These are phyloP conservation scores for Panicum miliaceum DNA, from an alignment of 176 grass and related monocot species.

Conservation along the genomic window DNA sequence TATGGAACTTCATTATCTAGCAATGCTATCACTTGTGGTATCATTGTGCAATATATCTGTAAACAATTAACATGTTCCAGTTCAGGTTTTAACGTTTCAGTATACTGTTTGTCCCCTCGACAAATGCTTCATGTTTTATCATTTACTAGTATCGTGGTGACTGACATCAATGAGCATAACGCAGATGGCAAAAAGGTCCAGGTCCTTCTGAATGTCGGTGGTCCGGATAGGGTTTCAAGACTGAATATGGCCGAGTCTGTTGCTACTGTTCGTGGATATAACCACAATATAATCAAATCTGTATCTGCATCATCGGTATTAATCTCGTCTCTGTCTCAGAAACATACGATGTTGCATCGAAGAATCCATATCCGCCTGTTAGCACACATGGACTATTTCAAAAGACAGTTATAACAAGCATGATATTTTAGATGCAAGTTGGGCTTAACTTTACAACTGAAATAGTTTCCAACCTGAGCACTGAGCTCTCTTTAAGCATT, in stretches of 20 bases:
- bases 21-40: background rate
- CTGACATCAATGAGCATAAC: slow-evolving; percentile 31
- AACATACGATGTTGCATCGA: slow-evolving; percentile 4
- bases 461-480: background rate
- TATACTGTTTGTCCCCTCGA: background rate
- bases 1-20: background rate
- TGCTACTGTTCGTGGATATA: slow-evolving; percentile 75
- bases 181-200: slow-evolving; percentile 66
- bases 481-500: slow-evolving; percentile 12
- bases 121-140: background rate
- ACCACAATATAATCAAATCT: slow-evolving; percentile 64
- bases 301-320: slow-evolving; percentile 81
- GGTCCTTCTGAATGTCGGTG: slow-evolving; percentile 75
- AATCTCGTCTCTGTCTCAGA: background rate
- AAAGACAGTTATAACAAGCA: background rate
- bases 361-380: background rate
- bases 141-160: slow-evolving; percentile 6
- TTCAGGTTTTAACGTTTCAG: background rate
- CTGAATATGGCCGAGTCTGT: slow-evolving; percentile 92
- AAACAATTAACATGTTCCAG: background rate
- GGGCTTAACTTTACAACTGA: background rate
- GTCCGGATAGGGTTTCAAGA: slow-evolving; percentile 87
- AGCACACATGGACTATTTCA: background rate
- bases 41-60: background rate
- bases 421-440: slow-evolving; percentile 1